These are phyloP conservation scores for Wickerhamomyces mucosus DNA, from an alignment of 805 yeast species.

Conservation along the genomic window DNA sequence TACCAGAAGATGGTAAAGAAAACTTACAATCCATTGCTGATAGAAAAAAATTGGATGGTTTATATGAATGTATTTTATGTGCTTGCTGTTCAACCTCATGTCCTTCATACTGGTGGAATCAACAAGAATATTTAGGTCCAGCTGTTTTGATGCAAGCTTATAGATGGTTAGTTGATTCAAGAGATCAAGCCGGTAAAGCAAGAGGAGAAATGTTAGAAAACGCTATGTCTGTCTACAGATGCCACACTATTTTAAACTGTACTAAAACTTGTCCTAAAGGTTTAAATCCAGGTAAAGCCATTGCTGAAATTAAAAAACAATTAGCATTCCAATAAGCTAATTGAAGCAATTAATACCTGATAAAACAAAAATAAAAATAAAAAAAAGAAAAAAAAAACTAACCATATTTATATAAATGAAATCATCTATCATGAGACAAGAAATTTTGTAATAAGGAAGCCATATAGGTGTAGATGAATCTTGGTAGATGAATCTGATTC, in stretches of 20 bases:
- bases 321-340: slow-evolving; percentile 68
- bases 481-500: too few relatives aligned
- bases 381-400: too few relatives aligned
- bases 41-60: slow-evolving; percentile 92
- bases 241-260: slow-evolving; percentile 99
- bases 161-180: slow-evolving; percentile 96
- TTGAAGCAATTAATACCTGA: too few relatives aligned
- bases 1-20: slow-evolving; percentile 88
- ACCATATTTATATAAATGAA: too few relatives aligned
- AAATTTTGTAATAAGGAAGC: too few relatives aligned
- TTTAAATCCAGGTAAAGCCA: slow-evolving; percentile 94
- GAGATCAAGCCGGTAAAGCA: slow-evolving; percentile 78
- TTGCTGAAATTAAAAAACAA: slow-evolving; percentile 93
- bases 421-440: neutral
- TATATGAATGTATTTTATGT: slow-evolving; percentile 95
- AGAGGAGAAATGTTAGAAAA: slow-evolving; percentile 91
- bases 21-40: slow-evolving; percentile 85
- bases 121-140: slow-evolving; percentile 96
- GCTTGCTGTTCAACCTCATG: slow-evolving; percentile 99
- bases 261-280: slow-evolving; percentile 98
- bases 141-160: slow-evolving; percentile 99
- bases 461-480: too few relatives aligned
- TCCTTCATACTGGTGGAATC: slow-evolving; percentile 99
- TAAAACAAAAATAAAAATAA: too few relatives aligned
- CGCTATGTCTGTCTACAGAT: slow-evolving; percentile 95